Base-by-base conservation (phyloP, 2,329 filamentous ascomycete genomes). In the Xylariomycetidae sp. region DNA sequence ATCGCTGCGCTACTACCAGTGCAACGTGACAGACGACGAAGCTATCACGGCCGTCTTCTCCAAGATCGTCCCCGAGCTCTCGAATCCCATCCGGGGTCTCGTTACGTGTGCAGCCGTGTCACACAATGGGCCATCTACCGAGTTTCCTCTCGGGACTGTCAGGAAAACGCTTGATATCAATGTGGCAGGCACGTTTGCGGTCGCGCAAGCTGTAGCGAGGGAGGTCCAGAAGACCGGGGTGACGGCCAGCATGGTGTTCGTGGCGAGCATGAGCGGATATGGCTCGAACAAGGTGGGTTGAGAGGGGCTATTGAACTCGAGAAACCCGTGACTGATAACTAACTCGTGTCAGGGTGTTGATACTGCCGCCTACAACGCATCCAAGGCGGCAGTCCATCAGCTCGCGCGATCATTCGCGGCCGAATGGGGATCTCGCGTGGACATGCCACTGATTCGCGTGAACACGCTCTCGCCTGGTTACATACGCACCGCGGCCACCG, bases 391-490 rank as follows among this genome's bases (percentile, higher is more conserved):
- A 0, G 64, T 75, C 3, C 64, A 70, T 25, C 70, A 75, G 46
- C 58, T 75, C 2, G 57, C 59, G 2, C 61, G 69, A 16, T 68
- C 60, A 8, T 53, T 75, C 18, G 67, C 72, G 0, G 69, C 69
- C 43, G 72, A 75, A 50, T 74, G 63, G 70, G 68, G 59, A 30
- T 59, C 58, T 18, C 57, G 60, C 25, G 46, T 40, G 34, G 54
- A 47, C 42, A 52, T 52, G 58, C 66, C 54, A 0, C 43, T 54
- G 1, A 74, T 76, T 30, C 58, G 69, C 2, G 71, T 76, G 10
- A 76, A 76, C 44, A 66, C 63, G 13, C 46, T 74, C 14, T 70
- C 64, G 39, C 70, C 70, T 1, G 70, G 70, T 0, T 70, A 75
- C 38, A 72, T 74, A 27, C 58, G 73, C 16, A 75, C 70, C 1